A percentile compares a stretch with the other conserved stretches of the same genome.
Conservation (phyloP, 208 protist species). For the Leishmania braziliensis region DNA sequence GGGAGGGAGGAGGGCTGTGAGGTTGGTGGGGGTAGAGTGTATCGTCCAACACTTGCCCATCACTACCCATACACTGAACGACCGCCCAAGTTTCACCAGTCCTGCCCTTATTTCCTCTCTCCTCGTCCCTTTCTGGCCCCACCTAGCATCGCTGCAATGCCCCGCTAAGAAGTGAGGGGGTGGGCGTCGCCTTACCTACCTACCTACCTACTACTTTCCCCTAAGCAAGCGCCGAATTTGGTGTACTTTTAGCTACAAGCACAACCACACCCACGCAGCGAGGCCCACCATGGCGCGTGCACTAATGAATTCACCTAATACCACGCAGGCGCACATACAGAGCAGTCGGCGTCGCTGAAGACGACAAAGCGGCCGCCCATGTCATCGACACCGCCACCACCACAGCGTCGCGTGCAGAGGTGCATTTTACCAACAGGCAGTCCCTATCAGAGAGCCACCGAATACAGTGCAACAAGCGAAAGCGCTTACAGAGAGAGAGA, state of each 20-base stretch:
- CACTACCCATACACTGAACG: not conserved
- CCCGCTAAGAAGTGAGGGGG: not conserved
- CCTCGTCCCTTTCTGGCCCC: not conserved
- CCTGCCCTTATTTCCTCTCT: not conserved
- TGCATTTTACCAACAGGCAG: not conserved
- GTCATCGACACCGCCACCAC: not conserved
- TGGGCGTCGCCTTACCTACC: too few relatives aligned
- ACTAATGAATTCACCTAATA: too few relatives aligned
- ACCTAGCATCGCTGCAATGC: not conserved
- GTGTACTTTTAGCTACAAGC: not conserved
- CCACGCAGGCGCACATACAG: not conserved
- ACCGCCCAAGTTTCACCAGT: not conserved
- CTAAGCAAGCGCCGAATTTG: not conserved
- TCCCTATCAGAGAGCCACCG: not conserved
- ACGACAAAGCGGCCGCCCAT: not conserved
- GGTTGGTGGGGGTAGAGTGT: not conserved
- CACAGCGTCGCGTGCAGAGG: not conserved
- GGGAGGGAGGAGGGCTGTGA: not conserved
- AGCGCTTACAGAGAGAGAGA: not conserved
- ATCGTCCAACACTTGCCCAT: not conserved
- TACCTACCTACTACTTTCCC: too few relatives aligned
- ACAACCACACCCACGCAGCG: not conserved
- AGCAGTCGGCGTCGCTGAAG: not conserved
- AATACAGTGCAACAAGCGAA: not conserved
- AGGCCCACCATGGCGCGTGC: too few relatives aligned